Evolutionary conservation across 768 basidiomycete genomes (phyloP), one percentile per base, ranked within the genome.

Genomic region (Xerocomellus amylosporus): DNA sequence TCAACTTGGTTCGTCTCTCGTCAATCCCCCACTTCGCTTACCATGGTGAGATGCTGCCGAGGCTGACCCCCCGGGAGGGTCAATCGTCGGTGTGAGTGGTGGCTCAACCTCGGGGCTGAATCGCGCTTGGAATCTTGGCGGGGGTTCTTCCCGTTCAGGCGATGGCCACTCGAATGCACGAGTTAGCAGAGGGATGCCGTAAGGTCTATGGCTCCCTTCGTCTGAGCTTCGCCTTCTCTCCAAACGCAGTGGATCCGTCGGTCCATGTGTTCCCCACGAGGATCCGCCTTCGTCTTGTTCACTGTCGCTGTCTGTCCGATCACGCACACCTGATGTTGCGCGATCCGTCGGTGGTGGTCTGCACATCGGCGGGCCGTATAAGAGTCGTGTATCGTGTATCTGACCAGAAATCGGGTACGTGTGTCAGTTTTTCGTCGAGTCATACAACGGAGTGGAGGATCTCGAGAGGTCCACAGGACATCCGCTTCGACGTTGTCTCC

Each of bases 221-320:
- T 61, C 58, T 20, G 36, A 59, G 31, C 56, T 66, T 59, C 59
- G 46, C 14, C 60, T 52, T 58, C 59, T 54, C 43, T 58, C 58
- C 39, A 36, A 12, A 50, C 19, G 49, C 20, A 30, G 39, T 34
- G 45, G 30, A n/a, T 58, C 67, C 28, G 50, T n/a, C 31, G 58
- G 31, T 37, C 40, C 55, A 22, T 60, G 60, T 33, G 37, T 51
- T 36, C 57, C 68, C 55, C 63, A 58, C 56, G 74, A 67, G n/a
- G 79, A 77, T 28, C 73, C 75, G 1, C 75, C 76, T 15, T 74
- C 69, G 8, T 79, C 78, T 36, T 77, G 73, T 57, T 80, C 81
- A 9, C 69, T 71, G 54, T 80, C 78, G 59, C 73, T 59, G 22
- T 64, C 65, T 22, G 51, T 33, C 76, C 74, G 78, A 53, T 59